Evolutionary conservation across 495 filamentous ascomycete species (phyloP).

Genomic region (Aspergillus ostianus): DNA sequence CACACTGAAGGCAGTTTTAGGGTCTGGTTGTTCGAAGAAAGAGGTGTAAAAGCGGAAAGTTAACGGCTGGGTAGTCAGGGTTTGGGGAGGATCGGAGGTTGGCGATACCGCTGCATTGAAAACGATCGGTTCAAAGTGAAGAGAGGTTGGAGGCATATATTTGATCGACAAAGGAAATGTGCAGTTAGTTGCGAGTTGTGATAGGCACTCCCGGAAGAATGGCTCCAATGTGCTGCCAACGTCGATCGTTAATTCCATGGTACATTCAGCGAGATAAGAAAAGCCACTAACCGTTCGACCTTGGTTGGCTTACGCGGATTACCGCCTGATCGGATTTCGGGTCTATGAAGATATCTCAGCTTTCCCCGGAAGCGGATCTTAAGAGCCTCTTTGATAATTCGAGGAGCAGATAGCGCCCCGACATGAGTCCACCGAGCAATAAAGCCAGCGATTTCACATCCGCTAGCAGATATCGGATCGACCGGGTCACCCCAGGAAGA

Average conservation of each 20-base stretch:
- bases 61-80: not conserved
- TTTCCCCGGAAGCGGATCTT: not conserved
- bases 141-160: not conserved
- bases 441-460: not conserved
- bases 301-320: not conserved
- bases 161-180: not conserved
- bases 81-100: not conserved
- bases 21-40: not conserved
- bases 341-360: not conserved
- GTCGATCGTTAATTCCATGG: not conserved
- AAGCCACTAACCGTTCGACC: not conserved
- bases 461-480: not conserved
- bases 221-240: not conserved
- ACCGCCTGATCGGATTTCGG: not conserved
- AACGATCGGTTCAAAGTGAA: not conserved
- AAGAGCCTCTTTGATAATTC: not conserved
- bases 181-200: not conserved
- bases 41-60: not conserved
- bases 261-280: not conserved
- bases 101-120: not conserved
- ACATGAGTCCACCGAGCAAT: not conserved
- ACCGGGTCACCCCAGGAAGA: not conserved
- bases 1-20: not conserved
- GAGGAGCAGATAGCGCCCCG: not conserved
- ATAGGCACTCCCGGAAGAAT: not conserved